Conservation (phyloP, 768 basidiomycete species). For the Phlebiopsis flavidoalba region DNA sequence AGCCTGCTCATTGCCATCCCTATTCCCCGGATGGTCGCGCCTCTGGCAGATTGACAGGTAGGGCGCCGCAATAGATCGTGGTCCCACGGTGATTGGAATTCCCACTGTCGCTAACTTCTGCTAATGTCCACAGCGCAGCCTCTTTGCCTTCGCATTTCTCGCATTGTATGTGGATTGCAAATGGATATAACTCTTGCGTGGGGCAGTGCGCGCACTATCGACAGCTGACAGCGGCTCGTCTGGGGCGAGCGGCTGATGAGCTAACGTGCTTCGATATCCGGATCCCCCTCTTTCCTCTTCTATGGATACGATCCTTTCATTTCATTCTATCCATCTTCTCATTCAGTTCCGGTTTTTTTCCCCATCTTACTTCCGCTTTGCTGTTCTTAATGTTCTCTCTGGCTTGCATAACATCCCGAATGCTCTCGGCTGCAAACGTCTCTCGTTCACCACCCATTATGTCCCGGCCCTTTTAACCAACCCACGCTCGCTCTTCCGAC, state of each 20-base stretch:
- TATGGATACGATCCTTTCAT: too few relatives aligned
- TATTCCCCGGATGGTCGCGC: too few relatives aligned
- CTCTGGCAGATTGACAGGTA: neutral
- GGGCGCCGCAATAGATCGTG: neutral
- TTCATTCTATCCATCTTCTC: too few relatives aligned
- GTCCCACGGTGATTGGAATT: neutral
- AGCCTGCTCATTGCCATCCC: neutral
- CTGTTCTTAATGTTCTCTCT: neutral
- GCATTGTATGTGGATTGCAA: slow-evolving; percentile 54
- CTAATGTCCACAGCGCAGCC: slow-evolving; percentile 23
- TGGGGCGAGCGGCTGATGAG: slow-evolving; percentile 81
- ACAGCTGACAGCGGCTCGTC: slow-evolving; percentile 63
- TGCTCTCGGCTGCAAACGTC: neutral
- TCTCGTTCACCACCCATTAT: neutral
- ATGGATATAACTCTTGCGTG: slow-evolving; percentile 57
- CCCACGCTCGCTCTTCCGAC: too few relatives aligned
- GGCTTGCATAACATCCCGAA: neutral
- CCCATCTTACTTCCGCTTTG: neutral
- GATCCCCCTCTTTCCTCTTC: neutral
- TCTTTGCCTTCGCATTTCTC: slow-evolving; percentile 54
- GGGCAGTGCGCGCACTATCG: slow-evolving; percentile 71
- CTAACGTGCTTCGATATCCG: slow-evolving; percentile 21
- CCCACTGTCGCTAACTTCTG: neutral
- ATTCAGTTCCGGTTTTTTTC: neutral
- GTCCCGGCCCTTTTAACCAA: neutral